Evolutionary conservation across 441 rosid genomes (phyloP).

Genomic region (Pelargonium citronellum): DNA sequence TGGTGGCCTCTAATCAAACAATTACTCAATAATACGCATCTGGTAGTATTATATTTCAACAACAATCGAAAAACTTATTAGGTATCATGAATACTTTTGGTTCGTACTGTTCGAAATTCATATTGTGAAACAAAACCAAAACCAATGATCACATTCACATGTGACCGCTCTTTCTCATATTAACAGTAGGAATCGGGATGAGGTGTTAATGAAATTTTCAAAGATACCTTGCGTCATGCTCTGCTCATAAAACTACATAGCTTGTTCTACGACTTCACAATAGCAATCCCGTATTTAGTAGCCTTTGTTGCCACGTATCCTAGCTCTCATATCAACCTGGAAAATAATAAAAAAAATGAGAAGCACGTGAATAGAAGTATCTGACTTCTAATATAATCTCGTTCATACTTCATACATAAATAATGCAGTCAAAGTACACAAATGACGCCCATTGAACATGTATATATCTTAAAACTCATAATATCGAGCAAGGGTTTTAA

Average conservation of each 20-base stretch:
- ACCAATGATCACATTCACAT: background rate
- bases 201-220: background rate
- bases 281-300: conserved; percentile 30
- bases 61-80: background rate
- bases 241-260: background rate
- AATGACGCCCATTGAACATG: background rate
- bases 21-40: background rate
- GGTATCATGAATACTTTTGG: background rate
- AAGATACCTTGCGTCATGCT: background rate
- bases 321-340: conserved; percentile 77
- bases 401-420: background rate
- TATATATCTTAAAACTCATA: background rate
- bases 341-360: background rate
- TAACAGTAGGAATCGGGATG: background rate
- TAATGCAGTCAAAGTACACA: background rate
- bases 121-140: background rate
- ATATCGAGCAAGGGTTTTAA: background rate
- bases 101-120: background rate
- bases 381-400: background rate
- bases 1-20: background rate
- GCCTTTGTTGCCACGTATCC: conserved; percentile 79
- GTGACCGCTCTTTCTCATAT: background rate
- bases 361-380: background rate
- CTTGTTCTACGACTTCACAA: background rate
- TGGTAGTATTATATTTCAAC: background rate